Evolutionary conservation across 164 flowering plant species (phyloP).

Genomic region (Paratinospora sagittata): DNA sequence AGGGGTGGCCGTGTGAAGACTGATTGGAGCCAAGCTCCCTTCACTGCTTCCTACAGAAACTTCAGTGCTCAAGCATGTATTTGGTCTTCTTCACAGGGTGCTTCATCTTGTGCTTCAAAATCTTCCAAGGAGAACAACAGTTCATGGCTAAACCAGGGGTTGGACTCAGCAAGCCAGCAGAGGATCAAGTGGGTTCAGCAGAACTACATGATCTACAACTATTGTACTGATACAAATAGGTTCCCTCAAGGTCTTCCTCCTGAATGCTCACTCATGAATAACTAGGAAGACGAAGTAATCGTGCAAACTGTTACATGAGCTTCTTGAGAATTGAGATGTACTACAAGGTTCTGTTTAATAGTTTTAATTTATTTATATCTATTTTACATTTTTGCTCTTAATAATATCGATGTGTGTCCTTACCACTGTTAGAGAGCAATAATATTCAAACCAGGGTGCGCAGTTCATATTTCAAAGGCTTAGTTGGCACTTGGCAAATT

Average conservation of each 20-base stretch:
- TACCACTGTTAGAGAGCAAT: no score
- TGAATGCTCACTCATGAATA: slow-evolving; percentile 15
- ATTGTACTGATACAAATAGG: slow-evolving; percentile 23
- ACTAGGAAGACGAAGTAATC: not conserved
- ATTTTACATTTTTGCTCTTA: no score
- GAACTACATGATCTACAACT: slow-evolving; percentile 27
- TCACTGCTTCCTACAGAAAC: slow-evolving; percentile 21
- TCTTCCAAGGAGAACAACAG: not conserved
- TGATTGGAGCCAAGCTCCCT: slow-evolving; percentile 23
- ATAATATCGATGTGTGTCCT: no score
- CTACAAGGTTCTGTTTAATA: not conserved
- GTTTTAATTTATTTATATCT: not conserved
- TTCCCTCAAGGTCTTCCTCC: slow-evolving; percentile 23
- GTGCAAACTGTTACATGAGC: no score
- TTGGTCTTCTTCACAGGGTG: slow-evolving; percentile 14
- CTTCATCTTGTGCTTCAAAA: slow-evolving; percentile 20
- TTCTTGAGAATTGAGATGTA: no score
- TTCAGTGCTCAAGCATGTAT: slow-evolving; percentile 19
- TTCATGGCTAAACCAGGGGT: slow-evolving; percentile 7
- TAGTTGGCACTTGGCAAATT: no score
- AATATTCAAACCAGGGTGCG: no score
- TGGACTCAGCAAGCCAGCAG: slow-evolving; percentile 11
- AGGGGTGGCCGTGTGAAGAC: slow-evolving; percentile 24
- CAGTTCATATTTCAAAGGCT: no score
- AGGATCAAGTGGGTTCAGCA: slow-evolving; percentile 12